These are phyloP conservation scores for Rutstroemia sp. DNA, from an alignment of 2,329 filamentous ascomycete genomes.

Conservation along the genomic window DNA sequence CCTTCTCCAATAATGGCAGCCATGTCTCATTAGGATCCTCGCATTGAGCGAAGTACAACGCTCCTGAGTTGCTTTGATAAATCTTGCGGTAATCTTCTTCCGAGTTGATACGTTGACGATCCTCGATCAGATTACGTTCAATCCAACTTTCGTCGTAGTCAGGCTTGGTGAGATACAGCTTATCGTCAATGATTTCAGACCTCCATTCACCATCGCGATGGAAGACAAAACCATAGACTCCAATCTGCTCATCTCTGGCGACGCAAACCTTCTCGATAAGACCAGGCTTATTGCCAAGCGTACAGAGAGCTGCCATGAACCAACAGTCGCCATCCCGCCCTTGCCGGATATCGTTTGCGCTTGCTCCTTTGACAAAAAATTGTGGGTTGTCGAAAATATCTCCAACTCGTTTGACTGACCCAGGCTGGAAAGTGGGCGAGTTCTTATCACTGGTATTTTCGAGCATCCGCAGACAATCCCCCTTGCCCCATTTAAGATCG, in stretches of 20 bases:
- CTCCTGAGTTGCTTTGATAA: constrained; percentile 52
- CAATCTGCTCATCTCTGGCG: constrained; percentile 45
- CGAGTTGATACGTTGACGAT: constrained; percentile 11
- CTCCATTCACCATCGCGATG: constrained; percentile 85
- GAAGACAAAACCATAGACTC: constrained; percentile 86
- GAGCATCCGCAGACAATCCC: constrained; percentile 44
- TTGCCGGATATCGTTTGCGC: constrained; percentile 69
- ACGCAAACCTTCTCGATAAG: constrained; percentile 40
- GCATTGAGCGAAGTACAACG: constrained; percentile 70
- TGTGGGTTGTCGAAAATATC: constrained; percentile 71
- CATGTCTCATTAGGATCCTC: constrained; percentile 72
- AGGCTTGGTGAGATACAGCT: constrained; percentile 73
- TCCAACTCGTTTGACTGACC: constrained; percentile 49
- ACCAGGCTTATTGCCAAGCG: constrained; percentile 46
- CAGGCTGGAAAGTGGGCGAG: background rate
- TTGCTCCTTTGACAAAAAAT: constrained; percentile 68
- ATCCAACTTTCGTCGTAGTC: constrained; percentile 74
- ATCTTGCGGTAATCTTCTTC: constrained; percentile 44
- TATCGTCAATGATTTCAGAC: constrained; percentile 84
- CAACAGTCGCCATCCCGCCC: constrained; percentile 77
- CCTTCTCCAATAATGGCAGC: constrained; percentile 73
- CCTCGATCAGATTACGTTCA: constrained; percentile 38
- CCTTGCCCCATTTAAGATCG: constrained; percentile 56
- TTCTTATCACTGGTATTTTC: constrained; percentile 2
- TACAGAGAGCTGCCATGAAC: constrained; percentile 75